A percentile compares a stretch with the other conserved stretches of the same genome.
These are phyloP conservation scores for Dioszegia aurantiaca DNA, from an alignment of 768 basidiomycete species.

Conservation along the genomic window DNA sequence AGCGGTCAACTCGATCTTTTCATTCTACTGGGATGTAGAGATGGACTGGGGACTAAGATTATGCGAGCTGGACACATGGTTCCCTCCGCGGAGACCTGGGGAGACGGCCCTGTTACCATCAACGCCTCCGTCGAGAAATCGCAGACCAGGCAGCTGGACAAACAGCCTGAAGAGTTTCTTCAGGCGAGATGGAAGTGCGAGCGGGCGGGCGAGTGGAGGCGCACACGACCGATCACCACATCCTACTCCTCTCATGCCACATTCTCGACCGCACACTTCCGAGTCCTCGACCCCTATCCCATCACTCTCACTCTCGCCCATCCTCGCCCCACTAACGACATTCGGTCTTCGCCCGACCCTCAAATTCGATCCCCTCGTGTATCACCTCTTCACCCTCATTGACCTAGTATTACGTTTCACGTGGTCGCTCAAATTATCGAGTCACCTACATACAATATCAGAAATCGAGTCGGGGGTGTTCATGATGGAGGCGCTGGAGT, in stretches of 20 bases:
- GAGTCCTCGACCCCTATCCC: background rate
- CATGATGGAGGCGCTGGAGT: conserved; percentile 83
- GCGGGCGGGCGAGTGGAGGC: background rate
- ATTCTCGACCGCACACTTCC: background rate
- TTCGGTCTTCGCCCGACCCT: conserved; percentile 73
- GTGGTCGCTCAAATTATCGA: conserved; percentile 87
- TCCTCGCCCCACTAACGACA: conserved; percentile 47
- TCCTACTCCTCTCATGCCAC: conserved; percentile 6
- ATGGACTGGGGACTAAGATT: conserved; percentile 95
- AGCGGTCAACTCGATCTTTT: conserved; percentile 82
- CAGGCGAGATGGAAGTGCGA: background rate
- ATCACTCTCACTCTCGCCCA: background rate
- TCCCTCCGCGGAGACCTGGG: background rate
- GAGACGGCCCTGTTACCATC: no score
- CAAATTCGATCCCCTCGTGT: conserved; percentile 70
- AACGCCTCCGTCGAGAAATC: background rate
- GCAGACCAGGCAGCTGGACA: background rate
- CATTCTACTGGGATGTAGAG: conserved; percentile 98
- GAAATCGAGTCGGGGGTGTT: conserved; percentile 83
- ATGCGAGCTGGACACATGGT: conserved; percentile 56
- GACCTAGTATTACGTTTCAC: conserved; percentile 87
- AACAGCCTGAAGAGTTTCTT: background rate
- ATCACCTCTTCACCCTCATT: conserved; percentile 75
- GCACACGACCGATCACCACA: conserved; percentile 13
- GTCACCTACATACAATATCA: conserved; percentile 73